Percentiles rank a stretch among this genome's conserved stretches.
Conservation (phyloP, 2,329 filamentous ascomycete genomes). For the Tolypocladium capitatum region DNA sequence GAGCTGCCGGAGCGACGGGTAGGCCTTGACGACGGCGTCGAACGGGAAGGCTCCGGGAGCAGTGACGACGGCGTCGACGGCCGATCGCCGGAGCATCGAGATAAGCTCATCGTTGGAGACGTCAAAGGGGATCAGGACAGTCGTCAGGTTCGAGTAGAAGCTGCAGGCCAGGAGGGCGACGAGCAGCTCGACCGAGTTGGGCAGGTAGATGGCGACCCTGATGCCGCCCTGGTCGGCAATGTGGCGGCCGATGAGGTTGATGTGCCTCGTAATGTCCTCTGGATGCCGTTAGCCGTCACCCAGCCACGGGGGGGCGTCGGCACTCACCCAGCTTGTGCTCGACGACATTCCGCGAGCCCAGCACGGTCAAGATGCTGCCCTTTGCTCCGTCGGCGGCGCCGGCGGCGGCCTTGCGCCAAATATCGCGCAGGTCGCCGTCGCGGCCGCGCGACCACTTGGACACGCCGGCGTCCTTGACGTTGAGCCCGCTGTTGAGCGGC, state of each 20-base stretch:
- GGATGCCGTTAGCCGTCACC: conserved; percentile 3
- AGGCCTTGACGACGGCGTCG: conserved; percentile 54
- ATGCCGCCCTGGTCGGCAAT: conserved; percentile 58
- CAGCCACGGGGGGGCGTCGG: background rate
- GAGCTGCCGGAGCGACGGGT: conserved; percentile 59
- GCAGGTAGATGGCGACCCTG: conserved; percentile 78
- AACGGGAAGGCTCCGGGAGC: conserved; percentile 80
- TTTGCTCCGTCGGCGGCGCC: conserved; percentile 53
- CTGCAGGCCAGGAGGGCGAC: conserved; percentile 73
- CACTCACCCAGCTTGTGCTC: conserved; percentile 52
- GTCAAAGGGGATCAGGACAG: conserved; percentile 76
- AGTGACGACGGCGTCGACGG: conserved; percentile 71
- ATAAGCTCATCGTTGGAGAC: conserved; percentile 55
- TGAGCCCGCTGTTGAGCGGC: conserved; percentile 62
- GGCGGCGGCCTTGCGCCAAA: conserved; percentile 65
- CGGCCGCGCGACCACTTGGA: conserved; percentile 74
- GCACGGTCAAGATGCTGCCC: conserved; percentile 64
- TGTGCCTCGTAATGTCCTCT: conserved; percentile 69
- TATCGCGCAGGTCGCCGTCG: conserved; percentile 79
- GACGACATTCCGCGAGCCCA: conserved; percentile 60
- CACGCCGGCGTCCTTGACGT: conserved; percentile 66
- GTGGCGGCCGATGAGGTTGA: conserved; percentile 73
- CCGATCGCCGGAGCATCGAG: conserved; percentile 57
- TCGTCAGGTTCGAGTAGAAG: conserved; percentile 69
- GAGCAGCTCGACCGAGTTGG: conserved; percentile 85